Conservation (phyloP, 2,329 filamentous ascomycete species). For the Fusarium protoensiforme region DNA sequence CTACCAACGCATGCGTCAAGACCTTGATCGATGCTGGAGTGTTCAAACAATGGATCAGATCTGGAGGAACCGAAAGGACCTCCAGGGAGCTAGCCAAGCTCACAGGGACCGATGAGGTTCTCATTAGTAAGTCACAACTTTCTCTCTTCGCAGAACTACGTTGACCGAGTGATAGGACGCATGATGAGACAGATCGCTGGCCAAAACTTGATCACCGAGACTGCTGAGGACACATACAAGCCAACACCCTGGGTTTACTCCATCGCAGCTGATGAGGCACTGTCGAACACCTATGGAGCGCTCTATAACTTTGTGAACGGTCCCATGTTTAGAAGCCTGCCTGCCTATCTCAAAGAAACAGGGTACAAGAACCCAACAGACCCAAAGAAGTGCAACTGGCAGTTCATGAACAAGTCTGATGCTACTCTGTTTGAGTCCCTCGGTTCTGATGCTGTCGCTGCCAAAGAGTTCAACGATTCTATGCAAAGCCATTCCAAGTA, state of each 20-base stretch:
- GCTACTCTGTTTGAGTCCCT: slow-evolving; percentile 48
- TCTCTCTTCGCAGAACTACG: not conserved
- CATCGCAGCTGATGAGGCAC: slow-evolving; percentile 42
- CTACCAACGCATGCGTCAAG: slow-evolving; percentile 49
- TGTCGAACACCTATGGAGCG: slow-evolving; percentile 47
- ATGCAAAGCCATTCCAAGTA: slow-evolving; percentile 53
- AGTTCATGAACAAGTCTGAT: slow-evolving; percentile 43
- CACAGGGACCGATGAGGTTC: slow-evolving; percentile 45
- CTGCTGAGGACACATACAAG: slow-evolving; percentile 47
- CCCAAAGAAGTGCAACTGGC: slow-evolving; percentile 46
- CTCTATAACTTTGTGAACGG: slow-evolving; percentile 48
- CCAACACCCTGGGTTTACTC: slow-evolving; percentile 48
- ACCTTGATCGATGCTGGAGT: slow-evolving; percentile 52
- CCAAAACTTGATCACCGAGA: slow-evolving; percentile 49
- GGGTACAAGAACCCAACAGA: slow-evolving; percentile 50
- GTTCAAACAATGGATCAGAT: slow-evolving; percentile 50
- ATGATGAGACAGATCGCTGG: slow-evolving; percentile 50
- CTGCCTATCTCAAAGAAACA: slow-evolving; percentile 46
- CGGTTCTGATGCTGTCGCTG: slow-evolving; percentile 42
- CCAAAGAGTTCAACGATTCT: slow-evolving; percentile 47
- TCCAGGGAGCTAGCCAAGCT: slow-evolving; percentile 47
- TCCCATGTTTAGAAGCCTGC: slow-evolving; percentile 46
- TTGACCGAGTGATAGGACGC: slow-evolving; percentile 36
- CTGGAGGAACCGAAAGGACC: slow-evolving; percentile 44
- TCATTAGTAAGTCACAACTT: slow-evolving; percentile 44